Percentiles rank a stretch among this genome's conserved stretches.
These are phyloP conservation scores for Buddleja alternifolia DNA, from an alignment of 257 asterid genomes.

Conservation along the genomic window DNA sequence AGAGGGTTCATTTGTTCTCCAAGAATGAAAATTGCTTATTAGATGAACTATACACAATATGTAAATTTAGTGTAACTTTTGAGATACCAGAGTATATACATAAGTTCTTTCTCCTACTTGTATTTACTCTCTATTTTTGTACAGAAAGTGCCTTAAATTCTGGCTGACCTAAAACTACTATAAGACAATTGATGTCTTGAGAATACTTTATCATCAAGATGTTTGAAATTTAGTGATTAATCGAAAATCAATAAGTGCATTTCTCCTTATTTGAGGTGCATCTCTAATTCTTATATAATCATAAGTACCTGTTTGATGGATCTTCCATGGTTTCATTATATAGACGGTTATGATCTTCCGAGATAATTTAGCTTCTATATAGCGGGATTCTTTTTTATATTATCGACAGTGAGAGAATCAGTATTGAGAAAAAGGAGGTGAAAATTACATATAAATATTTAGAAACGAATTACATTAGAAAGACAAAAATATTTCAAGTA, in stretches of 20 bases:
- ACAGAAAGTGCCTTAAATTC: slow-evolving; percentile 19
- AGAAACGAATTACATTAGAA: background rate
- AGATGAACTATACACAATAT: slow-evolving; percentile 10
- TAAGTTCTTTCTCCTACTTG: slow-evolving; percentile 5
- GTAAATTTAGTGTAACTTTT: slow-evolving; percentile 37
- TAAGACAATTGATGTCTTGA: background rate
- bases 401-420: no score
- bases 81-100: slow-evolving; percentile 4
- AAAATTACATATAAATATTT: background rate
- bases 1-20: slow-evolving; percentile 71
- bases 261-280: no score
- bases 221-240: background rate
- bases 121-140: slow-evolving; percentile 32
- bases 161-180: slow-evolving; percentile 12
- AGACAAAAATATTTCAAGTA: background rate
- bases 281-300: no score
- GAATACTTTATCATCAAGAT: background rate
- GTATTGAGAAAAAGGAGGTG: background rate
- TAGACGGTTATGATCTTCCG: no score
- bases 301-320: no score
- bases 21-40: slow-evolving; percentile 48
- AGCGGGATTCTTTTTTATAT: no score
- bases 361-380: no score
- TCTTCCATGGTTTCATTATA: no score
- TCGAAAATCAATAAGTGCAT: no score